Base-by-base conservation (phyloP, 441 rosid species). In the Brassica hybrid region DNA sequence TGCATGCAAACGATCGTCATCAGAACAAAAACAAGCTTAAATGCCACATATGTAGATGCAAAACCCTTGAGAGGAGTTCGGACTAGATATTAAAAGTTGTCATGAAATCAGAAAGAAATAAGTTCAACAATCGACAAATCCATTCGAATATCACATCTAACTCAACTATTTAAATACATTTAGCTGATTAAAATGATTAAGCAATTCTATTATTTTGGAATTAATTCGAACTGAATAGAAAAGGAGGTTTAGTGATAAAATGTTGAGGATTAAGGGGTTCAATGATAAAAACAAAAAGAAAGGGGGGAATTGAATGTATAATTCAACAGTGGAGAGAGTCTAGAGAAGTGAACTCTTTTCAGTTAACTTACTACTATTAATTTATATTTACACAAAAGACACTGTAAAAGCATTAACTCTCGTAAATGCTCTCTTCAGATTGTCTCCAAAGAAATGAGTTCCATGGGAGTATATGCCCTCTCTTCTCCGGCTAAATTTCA, bases 401-500 rank as follows among this genome's bases (percentile, higher is more conserved):
- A 57, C 62, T 52, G 58, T 52, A 17, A 45, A 45, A 45, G 12
- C 1, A 45, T 45, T 12, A 45, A 45, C 52, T 45, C 59, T 54
- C 59, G 61, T 56, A 56, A 34, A 32, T 14, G 59, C 59, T 17
- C 67, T 32, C 67, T 9, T 64, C 25, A 43, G 41, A 32, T 16
- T 30, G 43, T 63, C 48, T 32, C 67, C 3, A 0, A 14, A 14
- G 17, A 50, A 7, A 78, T 78, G 81, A 60, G 52, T 38, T 73
- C 81, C 7, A 3, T 43, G 70, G 60, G 72, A 70, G 68, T 65
- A 23, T 23, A 32, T 18, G 5, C 72, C 30, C 79, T 75, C 36
- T 70, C 2, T 65, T 75, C 70, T 59, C 83, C 79, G 76, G 8
- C 66, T 13, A 70, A 34, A 27, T 45, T 64, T 36, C 65, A 58